Base-by-base conservation (phyloP, 2,329 filamentous ascomycete species). In the Didymella arachidicola region DNA sequence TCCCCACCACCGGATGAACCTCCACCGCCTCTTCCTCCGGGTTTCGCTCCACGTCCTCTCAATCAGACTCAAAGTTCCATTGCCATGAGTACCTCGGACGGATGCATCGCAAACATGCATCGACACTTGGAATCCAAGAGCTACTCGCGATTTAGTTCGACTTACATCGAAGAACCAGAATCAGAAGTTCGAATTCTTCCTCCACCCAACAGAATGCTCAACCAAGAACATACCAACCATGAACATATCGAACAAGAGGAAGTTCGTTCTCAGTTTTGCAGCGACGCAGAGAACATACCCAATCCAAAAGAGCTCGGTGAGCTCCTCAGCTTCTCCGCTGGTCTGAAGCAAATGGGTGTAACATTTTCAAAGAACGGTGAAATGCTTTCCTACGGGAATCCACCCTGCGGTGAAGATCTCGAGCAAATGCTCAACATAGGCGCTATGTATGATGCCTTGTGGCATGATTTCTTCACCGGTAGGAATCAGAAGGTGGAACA, bases 341-440 rank as follows among this genome's bases (percentile, higher is more conserved):
- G 53, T 3, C 41, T 66, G 1, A 55, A 64, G 27, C 52, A 62
- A 18, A 45, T 61, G 26, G 59, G 57, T 3, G 44, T 51, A 18
- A 51, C 49, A 2, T 64, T 62, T 27, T 45, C 49, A 1, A 16
- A 29, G 1, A 29, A 34, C 16, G 63, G 61, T n/a, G 54, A 62
- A 22, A 39, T 66, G 22, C 14, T 48, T 2, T 57, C 59, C 3
- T 66, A 59, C 25, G 63, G 61, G 1, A 32, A 59, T 10, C 63
- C 61, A 10, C 26, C n/a, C 1, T 12, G 36, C 7, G 16, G 50
- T 8, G 7, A 19, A 1, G 63, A 64, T 0, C 53, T 64, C 12
- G 43, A 58, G 25, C 39, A 54, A 7, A 59, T 66, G 63, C 34
- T 66, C 2, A 41, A 39, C 16, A 36, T 62, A 7, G 61, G 61